These are phyloP conservation scores for Penicillium odoratum DNA, from an alignment of 495 filamentous ascomycete species.

Conservation along the genomic window DNA sequence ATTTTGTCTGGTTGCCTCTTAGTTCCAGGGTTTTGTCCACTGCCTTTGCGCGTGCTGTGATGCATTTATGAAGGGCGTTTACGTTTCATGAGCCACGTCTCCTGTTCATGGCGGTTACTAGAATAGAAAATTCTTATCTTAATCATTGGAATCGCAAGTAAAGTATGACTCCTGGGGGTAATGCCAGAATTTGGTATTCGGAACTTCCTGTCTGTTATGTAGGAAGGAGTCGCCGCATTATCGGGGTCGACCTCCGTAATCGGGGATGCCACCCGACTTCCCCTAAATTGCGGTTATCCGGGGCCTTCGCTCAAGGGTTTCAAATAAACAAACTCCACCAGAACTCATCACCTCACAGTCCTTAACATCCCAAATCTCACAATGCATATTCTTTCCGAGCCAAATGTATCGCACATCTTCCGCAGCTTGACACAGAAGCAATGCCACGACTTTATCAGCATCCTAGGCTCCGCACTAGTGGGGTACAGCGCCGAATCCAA, in stretches of 20 bases:
- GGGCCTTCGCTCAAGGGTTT: too few relatives aligned
- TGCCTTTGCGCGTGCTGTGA: slow-evolving; percentile 18
- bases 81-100: slow-evolving; percentile 16
- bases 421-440: slow-evolving; percentile 32
- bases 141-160: not conserved
- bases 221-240: not conserved
- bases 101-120: slow-evolving; percentile 4
- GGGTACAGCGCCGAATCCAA: slow-evolving; percentile 32
- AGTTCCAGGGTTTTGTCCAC: slow-evolving; percentile 11
- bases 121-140: slow-evolving; percentile 1
- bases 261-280: not conserved
- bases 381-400: slow-evolving; percentile 49
- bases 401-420: slow-evolving; percentile 39
- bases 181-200: not conserved
- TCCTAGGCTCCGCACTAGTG: slow-evolving; percentile 31
- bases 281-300: too few relatives aligned
- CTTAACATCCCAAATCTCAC: slow-evolving; percentile 12
- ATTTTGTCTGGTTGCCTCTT: slow-evolving; percentile 4
- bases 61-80: slow-evolving; percentile 35
- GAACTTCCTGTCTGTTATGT: not conserved
- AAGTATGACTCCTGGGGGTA: not conserved
- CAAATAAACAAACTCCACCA: not conserved
- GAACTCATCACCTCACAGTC: not conserved
- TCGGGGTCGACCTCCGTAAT: not conserved
- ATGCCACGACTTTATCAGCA: slow-evolving; percentile 35